phyloP scores from a whole-genome alignment of 2,329 filamentous ascomycete genomes.

The Tolypocladium tundrense region DNA sequence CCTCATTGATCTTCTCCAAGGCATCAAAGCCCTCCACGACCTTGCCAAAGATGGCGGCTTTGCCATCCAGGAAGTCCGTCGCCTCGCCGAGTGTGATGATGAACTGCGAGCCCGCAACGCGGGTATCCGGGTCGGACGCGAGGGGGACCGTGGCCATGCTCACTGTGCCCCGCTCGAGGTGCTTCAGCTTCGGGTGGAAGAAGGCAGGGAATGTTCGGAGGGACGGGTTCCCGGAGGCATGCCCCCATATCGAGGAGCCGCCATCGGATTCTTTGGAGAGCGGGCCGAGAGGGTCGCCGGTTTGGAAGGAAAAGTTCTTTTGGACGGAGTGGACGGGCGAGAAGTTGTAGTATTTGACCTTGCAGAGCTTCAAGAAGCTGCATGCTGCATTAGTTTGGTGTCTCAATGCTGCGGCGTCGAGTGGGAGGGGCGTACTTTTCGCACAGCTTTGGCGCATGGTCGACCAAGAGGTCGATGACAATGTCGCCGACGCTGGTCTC shows the following conservation, averaged over 20 bases:
- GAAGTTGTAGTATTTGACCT: constrained; percentile 99
- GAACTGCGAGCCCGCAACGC: constrained; percentile 84
- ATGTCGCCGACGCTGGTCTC: constrained; percentile 92
- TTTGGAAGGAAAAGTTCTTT: constrained; percentile 93
- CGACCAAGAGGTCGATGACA: constrained; percentile 83
- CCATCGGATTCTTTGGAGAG: constrained; percentile 79
- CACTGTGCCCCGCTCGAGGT: constrained; percentile 80
- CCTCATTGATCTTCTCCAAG: constrained; percentile 83
- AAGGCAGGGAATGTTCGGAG: constrained; percentile 75
- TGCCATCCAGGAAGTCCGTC: constrained; percentile 82
- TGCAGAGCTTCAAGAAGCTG: constrained; percentile 97
- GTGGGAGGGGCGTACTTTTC: constrained; percentile 70
- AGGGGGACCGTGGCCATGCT: constrained; percentile 92
- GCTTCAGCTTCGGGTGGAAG: constrained; percentile 79
- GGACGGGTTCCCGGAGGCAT: constrained; percentile 55
- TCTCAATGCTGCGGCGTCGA: constrained; percentile 16
- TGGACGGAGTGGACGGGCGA: constrained; percentile 85
- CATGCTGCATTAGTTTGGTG: constrained; percentile 35
- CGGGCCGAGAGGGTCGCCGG: constrained; percentile 86
- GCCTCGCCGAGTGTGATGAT: constrained; percentile 85
- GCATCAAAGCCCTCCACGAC: constrained; percentile 94
- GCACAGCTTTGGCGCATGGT: constrained; percentile 83
- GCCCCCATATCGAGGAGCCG: constrained; percentile 85
- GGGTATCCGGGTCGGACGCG: constrained; percentile 65
- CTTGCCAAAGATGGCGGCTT: constrained; percentile 89